Base-by-base conservation (phyloP, 805 yeast species). In the Pichia cabralensis region DNA sequence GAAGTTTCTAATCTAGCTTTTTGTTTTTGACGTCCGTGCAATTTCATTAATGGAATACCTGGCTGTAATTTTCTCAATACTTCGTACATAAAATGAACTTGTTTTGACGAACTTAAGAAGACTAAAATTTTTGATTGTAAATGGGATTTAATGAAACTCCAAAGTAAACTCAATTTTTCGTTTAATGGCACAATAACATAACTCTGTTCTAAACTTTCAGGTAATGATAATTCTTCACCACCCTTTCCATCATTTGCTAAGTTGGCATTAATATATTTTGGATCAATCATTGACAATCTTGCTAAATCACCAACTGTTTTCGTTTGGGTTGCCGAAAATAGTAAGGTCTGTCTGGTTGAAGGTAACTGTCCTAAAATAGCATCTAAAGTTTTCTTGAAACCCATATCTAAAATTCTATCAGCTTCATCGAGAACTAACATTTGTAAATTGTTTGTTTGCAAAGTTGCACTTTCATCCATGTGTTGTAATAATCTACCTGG, bases 401-500 rank as follows among this genome's bases (percentile, higher is more conserved):
- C 96, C 94, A 88, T 83, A 58, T 86, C 96, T 47, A 86, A 62
- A 48, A 92, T 83, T 45, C 96, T 65, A 52, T 86, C 96, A 0
- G 96, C 96, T 56, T 86, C 96, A 56, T 86, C 96, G 34, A 86
- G 58, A 3, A 86, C 86, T 29, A 86, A 60, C 52, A 80, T 71
- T 56, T 86, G 89, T 41, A 86, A 59, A 50, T 82, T 83, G 16
- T 76, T 64, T 8, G 80, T 61, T 47, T 80, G 88, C 54, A 86
- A 69, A 1, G 85, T 85, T 1, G 80, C 79, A 7, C 94, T 76
- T 53, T 88, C 94, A 53, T 88, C 94, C 72, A 86, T 69, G 53
- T 86, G 96, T 53, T 86, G 96, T 30, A 88, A 63, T 14, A 86
- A 59, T 53, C 96, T 67, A 4, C 96, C 96, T 0, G 96, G 96